Evolutionary conservation across 2,329 filamentous ascomycete species (phyloP).

Genomic region (Pyricularia sp.): DNA sequence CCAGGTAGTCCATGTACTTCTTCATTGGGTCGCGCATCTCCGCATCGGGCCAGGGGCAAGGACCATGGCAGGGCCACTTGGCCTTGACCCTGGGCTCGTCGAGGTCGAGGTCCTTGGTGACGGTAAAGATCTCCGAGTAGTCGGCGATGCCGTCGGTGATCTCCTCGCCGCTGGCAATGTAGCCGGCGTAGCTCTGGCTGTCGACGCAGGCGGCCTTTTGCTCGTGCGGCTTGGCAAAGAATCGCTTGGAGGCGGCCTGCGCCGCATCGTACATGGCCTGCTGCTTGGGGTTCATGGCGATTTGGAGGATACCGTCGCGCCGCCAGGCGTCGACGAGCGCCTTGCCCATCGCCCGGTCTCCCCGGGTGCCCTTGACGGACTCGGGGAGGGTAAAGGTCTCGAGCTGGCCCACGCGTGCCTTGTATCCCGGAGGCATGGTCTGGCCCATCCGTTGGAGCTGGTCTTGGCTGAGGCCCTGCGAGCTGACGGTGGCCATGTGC

Average conservation of each 20-base stretch:
- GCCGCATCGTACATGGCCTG: conserved; percentile 25
- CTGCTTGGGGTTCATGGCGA: conserved; percentile 27
- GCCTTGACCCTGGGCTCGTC: conserved; percentile 27
- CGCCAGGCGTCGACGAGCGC: conserved; percentile 32
- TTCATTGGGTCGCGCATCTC: conserved; percentile 29
- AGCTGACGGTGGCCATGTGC: neutral
- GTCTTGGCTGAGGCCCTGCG: neutral
- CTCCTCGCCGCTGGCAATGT: conserved; percentile 39
- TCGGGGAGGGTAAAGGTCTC: conserved; percentile 32
- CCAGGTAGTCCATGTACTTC: conserved; percentile 30
- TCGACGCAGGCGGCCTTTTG: conserved; percentile 34
- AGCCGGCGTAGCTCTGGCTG: conserved; percentile 34
- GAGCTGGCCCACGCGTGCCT: conserved; percentile 20
- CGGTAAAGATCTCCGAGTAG: conserved; percentile 43
- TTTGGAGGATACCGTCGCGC: conserved; percentile 35
- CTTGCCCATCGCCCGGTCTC: conserved; percentile 26
- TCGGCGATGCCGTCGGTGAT: conserved; percentile 38
- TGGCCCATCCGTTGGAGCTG: conserved; percentile 3
- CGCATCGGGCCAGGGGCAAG: conserved; percentile 35
- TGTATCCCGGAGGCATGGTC: conserved; percentile 20
- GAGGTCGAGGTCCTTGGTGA: conserved; percentile 34
- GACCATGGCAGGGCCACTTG: conserved; percentile 39
- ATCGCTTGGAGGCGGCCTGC: conserved; percentile 24
- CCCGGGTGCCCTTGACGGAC: conserved; percentile 21
- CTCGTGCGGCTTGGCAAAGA: conserved; percentile 25